Evolutionary conservation across 805 yeast species (phyloP), one percentile per base, ranked within the genome.

Genomic region (Starmerella kuoi): DNA sequence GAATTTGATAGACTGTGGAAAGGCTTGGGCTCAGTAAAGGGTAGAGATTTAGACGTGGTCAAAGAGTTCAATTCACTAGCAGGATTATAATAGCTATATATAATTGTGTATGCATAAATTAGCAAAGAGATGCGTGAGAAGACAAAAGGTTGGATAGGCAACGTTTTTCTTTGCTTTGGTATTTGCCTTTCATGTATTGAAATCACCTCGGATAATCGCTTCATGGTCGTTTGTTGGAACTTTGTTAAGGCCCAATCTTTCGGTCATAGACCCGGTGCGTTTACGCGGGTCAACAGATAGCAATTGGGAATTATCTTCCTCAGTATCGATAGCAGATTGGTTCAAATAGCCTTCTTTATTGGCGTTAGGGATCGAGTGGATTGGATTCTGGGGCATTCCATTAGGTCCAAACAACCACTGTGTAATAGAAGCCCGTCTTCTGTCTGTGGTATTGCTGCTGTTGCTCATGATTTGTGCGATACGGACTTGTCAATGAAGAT

Each of bases 1-100:
- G 72, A 78, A 65, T 68, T 78, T 67, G 71, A 69, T 47, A 49
- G 59, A 52, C 44, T 67, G 37, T 64, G 75, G 76, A 46, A 46
- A 21, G 52, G 38, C 7, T 8, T 25, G 14, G 26, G 24, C 9
- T 31, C 36, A 4, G 26, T 41, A 2, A n/a, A 33, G 5, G 36
- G 8, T 5, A 15, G 8, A 2, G 47, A 44, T 19, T 14, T 24
- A 12, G n/a, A 14, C 17, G 19, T 15, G 18, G n/a, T 34, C 2
- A 34, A 19, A 4, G 5, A 24, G 1, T 30, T 27, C 14, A 42
- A 42, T 22, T 25, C 27, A 8, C 37, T 26, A 8, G 41, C 45
- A 3, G 38, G 30, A 17, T 34, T 42, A 20, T 19, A 12, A 12
- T 31, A 30, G 34, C 20, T 25, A 25, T 9, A 9, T 25, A 9